phyloP scores from a whole-genome alignment of 208 protist genomes.

The Willaertia magna region DNA sequence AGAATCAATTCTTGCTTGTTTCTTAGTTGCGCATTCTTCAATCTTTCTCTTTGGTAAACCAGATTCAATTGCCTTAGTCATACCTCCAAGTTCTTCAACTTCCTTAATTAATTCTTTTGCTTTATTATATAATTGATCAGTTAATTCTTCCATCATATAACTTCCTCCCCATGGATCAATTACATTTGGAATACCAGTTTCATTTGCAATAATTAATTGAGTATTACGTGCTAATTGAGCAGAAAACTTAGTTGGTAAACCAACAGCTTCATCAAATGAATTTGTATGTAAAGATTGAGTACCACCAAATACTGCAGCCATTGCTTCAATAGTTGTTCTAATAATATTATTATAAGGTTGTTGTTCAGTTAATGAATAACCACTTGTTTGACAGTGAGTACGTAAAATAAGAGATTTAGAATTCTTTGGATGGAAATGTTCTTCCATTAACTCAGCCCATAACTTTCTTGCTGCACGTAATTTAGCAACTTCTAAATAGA shows the following conservation, averaged over 20 bases:
- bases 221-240: slow-evolving; percentile 84
- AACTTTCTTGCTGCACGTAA: slow-evolving; percentile 77
- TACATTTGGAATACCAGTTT: slow-evolving; percentile 65
- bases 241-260: slow-evolving; percentile 74
- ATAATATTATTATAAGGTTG: slow-evolving; percentile 91
- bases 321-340: slow-evolving; percentile 87
- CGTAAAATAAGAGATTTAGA: slow-evolving; percentile 65
- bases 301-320: slow-evolving; percentile 81
- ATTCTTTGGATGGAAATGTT: slow-evolving; percentile 77
- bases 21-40: slow-evolving; percentile 74
- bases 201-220: slow-evolving; percentile 82
- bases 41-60: slow-evolving; percentile 87
- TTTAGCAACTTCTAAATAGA: slow-evolving; percentile 89
- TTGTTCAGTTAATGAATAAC: slow-evolving; percentile 87
- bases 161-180: slow-evolving; percentile 69
- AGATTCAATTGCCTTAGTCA: slow-evolving; percentile 58
- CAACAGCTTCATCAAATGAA: slow-evolving; percentile 81
- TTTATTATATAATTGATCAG: slow-evolving; percentile 57
- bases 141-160: slow-evolving; percentile 86
- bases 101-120: slow-evolving; percentile 71
- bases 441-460: slow-evolving; percentile 77
- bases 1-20: slow-evolving; percentile 73
- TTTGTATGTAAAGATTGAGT: slow-evolving; percentile 85
- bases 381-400: slow-evolving; percentile 88
- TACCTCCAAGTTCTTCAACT: slow-evolving; percentile 60